phyloP scores from a whole-genome alignment of 257 asterid genomes.

The Nemophila menziesii region DNA sequence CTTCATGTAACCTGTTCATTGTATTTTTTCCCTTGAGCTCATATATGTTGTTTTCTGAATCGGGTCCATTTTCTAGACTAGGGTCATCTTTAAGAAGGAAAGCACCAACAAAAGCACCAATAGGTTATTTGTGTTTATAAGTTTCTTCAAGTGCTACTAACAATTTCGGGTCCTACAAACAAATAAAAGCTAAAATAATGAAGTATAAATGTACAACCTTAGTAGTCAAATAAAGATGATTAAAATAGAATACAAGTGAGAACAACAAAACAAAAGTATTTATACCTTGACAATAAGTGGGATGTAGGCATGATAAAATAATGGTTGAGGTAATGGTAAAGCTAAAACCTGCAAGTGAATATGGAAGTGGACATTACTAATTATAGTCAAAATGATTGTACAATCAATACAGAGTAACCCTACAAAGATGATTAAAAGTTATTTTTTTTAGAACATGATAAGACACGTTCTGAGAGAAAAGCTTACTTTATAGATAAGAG shows the following conservation, averaged over 20 bases:
- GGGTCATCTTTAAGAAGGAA: conserved; percentile 79
- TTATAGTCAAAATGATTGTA: too few species aligned
- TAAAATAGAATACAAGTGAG: too few species aligned
- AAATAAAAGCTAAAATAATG: conserved; percentile 1
- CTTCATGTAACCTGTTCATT: conserved; percentile 71
- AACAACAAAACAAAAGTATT: too few species aligned
- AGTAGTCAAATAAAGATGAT: conserved; percentile 8
- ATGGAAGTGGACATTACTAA: conserved; percentile 1
- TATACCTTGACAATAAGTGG: conserved; percentile 89
- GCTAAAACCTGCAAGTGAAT: conserved; percentile 43
- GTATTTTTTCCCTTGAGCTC: conserved; percentile 84
- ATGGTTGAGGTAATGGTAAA: too few species aligned
- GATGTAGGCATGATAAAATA: conserved; percentile 91
- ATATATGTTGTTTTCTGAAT: conserved; percentile 43
- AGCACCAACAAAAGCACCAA: conserved; percentile 96
- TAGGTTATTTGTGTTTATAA: conserved; percentile 86
- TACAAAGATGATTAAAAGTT: not conserved
- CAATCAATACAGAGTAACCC: not conserved
- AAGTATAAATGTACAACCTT: not conserved
- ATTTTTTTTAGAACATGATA: too few species aligned
- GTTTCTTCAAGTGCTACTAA: conserved; percentile 84
- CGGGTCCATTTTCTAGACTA: conserved; percentile 35
- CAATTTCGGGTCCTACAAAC: conserved; percentile 79
- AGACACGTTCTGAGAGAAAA: too few species aligned
- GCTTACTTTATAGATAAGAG: too few species aligned